Evolutionary conservation across 106 monocot species (phyloP).

Genomic region (Posidonia australis): DNA sequence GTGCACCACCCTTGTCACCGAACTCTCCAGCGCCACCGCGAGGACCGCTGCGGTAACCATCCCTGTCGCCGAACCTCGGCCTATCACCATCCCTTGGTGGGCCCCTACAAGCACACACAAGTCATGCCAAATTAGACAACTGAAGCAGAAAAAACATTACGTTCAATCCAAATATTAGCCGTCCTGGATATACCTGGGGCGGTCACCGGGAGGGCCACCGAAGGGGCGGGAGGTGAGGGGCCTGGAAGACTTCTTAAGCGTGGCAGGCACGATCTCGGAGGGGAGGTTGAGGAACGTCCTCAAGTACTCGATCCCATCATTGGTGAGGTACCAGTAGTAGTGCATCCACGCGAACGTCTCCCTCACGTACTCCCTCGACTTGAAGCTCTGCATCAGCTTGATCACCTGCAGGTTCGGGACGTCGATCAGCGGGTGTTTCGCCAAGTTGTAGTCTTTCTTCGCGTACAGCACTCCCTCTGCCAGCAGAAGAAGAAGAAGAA

Average conservation of each 20-base stretch:
- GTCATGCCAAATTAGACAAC: background rate
- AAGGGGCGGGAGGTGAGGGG: conserved; percentile 20
- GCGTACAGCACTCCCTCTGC: conserved; percentile 51
- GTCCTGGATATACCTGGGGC: conserved; percentile 28
- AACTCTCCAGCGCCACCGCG: conserved; percentile 20
- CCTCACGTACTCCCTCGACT: conserved; percentile 38
- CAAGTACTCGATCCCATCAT: conserved; percentile 47
- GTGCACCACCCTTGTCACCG: conserved; percentile 35
- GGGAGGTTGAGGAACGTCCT: conserved; percentile 38
- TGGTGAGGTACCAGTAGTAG: conserved; percentile 63
- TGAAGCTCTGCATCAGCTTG: conserved; percentile 63
- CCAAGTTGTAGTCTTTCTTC: conserved; percentile 54
- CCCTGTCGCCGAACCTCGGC: conserved; percentile 39
- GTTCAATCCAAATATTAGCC: background rate
- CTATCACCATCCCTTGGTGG: conserved; percentile 27
- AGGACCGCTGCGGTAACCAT: conserved; percentile 36
- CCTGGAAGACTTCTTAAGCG: conserved; percentile 43
- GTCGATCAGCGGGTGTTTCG: conserved; percentile 39
- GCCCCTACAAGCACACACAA: conserved; percentile 1
- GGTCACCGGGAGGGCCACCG: conserved; percentile 44
- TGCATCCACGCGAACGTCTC: conserved; percentile 59
- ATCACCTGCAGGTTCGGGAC: conserved; percentile 53
- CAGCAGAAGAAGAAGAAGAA: background rate
- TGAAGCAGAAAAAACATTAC: background rate
- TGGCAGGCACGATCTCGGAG: conserved; percentile 47